Evolutionary conservation across 2,329 filamentous ascomycete species (phyloP).

Genomic region (Dactylella cylindrospora): DNA sequence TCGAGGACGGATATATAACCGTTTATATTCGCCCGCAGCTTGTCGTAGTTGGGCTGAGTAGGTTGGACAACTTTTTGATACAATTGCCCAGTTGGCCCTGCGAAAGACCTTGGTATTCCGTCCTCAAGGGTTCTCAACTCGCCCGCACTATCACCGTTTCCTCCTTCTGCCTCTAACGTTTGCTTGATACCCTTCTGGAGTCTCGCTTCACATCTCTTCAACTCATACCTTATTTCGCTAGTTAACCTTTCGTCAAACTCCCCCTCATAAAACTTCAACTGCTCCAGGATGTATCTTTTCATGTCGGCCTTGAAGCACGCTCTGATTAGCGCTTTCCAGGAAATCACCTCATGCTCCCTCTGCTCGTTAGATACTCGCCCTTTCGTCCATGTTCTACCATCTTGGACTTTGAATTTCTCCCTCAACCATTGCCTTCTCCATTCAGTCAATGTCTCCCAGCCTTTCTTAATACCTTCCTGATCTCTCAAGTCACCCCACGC

Average conservation of each 20-base stretch:
- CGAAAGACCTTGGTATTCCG: neutral
- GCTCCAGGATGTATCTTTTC: constrained; percentile 27
- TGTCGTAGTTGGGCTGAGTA: neutral
- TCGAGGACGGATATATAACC: constrained; percentile 13
- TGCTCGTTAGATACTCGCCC: neutral
- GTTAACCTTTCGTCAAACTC: constrained; percentile 12
- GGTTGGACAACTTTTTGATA: neutral
- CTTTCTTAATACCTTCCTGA: constrained; percentile 18
- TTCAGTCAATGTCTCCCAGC: constrained; percentile 12
- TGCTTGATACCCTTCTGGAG: constrained; percentile 10
- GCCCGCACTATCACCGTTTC: constrained; percentile 1
- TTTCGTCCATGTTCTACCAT: neutral
- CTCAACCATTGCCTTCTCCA: constrained; percentile 11
- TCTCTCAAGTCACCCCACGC: constrained; percentile 20
- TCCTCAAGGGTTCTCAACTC: neutral
- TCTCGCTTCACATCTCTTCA: constrained; percentile 12
- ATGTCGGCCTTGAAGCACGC: constrained; percentile 28
- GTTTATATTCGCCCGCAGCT: constrained; percentile 7
- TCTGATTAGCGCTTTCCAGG: constrained; percentile 32
- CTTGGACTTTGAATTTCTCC: neutral
- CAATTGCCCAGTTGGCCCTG: neutral
- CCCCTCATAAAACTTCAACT: constrained; percentile 13
- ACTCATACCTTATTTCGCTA: constrained; percentile 7
- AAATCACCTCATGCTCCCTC: constrained; percentile 22
- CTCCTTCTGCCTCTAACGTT: neutral